Conservation (phyloP, 768 basidiomycete species). For the Lyophyllum decastes region DNA sequence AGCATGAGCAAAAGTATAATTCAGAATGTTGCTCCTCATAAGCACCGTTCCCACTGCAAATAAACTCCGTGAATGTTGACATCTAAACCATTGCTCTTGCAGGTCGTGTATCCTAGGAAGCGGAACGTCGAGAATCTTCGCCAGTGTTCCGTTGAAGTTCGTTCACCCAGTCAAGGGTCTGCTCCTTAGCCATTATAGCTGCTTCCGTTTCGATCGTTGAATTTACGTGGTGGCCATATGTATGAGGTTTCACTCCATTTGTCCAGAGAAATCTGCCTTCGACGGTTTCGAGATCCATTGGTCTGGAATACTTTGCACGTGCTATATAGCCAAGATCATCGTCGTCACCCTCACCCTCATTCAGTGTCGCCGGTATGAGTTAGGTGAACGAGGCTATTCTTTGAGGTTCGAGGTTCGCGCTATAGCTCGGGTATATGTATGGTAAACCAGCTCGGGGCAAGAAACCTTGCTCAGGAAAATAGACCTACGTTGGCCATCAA, state of each 20-base stretch:
- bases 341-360: not conserved
- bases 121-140: slow-evolving; percentile 33
- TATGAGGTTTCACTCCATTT: not conserved
- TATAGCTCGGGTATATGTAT: not conserved
- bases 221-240: not conserved
- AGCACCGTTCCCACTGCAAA: slow-evolving; percentile 35
- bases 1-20: slow-evolving; percentile 46
- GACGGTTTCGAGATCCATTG: not conserved
- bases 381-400: no score
- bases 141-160: not conserved
- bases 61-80: not conserved
- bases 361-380: no score
- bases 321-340: not conserved
- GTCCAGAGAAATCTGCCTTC: not conserved
- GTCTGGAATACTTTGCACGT: not conserved
- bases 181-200: slow-evolving; percentile 29
- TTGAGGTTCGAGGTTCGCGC: no score
- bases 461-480: not conserved
- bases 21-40: slow-evolving; percentile 13
- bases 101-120: slow-evolving; percentile 36
- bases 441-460: not conserved
- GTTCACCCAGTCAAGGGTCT: not conserved
- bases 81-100: slow-evolving; percentile 22
- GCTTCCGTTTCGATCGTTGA: slow-evolving; percentile 49
- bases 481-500: not conserved